phyloP scores from a whole-genome alignment of 106 monocot species.

The Acorus gramineus region DNA sequence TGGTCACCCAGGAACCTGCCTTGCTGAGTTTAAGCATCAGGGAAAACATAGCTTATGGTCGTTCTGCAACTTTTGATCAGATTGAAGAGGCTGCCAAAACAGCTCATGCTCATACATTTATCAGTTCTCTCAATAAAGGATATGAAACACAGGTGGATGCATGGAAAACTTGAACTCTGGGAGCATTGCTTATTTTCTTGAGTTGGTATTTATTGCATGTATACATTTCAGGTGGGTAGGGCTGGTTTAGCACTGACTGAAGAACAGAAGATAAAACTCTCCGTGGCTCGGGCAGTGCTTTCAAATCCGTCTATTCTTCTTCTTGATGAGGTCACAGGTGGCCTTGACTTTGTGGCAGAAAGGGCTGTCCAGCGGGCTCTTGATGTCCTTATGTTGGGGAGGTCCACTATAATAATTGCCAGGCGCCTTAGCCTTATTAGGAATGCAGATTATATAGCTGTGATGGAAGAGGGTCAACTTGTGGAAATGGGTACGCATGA shows the following conservation, averaged over 20 bases:
- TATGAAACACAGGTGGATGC: constrained; percentile 73
- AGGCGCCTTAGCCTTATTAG: constrained; percentile 80
- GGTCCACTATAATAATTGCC: constrained; percentile 98
- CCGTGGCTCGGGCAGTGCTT: constrained; percentile 93
- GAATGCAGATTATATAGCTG: constrained; percentile 99
- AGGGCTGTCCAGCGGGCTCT: constrained; percentile 85
- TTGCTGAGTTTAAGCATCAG: constrained; percentile 90
- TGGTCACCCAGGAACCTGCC: constrained; percentile 98
- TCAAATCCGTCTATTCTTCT: constrained; percentile 95
- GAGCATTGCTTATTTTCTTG: not conserved
- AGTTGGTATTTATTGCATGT: not conserved
- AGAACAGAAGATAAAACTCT: constrained; percentile 96
- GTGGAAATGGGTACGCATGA: constrained; percentile 99
- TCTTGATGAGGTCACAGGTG: constrained; percentile 97
- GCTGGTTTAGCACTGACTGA: constrained; percentile 75
- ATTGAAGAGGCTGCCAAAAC: constrained; percentile 99
- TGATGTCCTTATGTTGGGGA: constrained; percentile 93
- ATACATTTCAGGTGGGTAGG: constrained; percentile 69
- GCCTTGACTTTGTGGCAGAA: constrained; percentile 96
- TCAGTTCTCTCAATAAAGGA: constrained; percentile 74
- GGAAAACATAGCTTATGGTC: constrained; percentile 95
- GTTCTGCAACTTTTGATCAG: constrained; percentile 81
- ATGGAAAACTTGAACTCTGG: not conserved
- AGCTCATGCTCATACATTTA: constrained; percentile 92
- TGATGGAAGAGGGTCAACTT: constrained; percentile 98